Base-by-base conservation (phyloP, 2,329 filamentous ascomycete genomes). In the Pyricularia grisea region DNA sequence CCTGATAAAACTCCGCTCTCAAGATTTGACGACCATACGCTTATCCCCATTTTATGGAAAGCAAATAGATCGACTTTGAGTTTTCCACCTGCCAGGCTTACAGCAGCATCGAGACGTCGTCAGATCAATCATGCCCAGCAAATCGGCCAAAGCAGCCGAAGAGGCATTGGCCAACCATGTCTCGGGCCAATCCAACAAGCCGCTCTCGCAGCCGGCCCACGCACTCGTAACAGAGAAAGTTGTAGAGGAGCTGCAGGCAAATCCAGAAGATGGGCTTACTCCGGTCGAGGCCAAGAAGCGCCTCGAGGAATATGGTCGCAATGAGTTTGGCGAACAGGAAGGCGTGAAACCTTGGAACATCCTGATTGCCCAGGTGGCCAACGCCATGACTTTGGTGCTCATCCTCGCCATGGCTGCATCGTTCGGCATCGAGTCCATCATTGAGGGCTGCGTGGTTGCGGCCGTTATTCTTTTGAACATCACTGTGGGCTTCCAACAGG, bases 151-250 rank as follows among this genome's bases (percentile, higher is more conserved):
- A 50, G 42, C 42, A 2, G 42, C 42, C 42, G 42, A 50, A 20
- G 42, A 50, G 42, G 42, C 42, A 50, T n/a, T 50, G 42, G 42
- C 42, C 17, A 50, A 50, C 68, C 78, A 79, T 69, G 70, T 80
- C 70, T 80, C 80, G 23, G 81, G 80, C 68, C 80, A 82, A 73
- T 77, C 79, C 70, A 82, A 82, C 72, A 77, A 76, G 69, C 85
- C 85, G 55, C 78, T 92, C 60, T 85, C 86, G 11, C 79, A 81
- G 36, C 89, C 89, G 17, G 87, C 90, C 9, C 90, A 92, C 75
- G 81, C 86, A 65, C 80, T 92, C 67, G 76, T 81, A n/a, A 80
- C 80, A 73, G 79, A 83, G 25, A 77, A 83, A 36, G 82, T 88
- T 33, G 78, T 83, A 58, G 76, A 79, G n/a, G 83, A 88, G 74